Evolutionary conservation across 2,329 filamentous ascomycete species (phyloP).

Genomic region (Lecanoromycetidae sp.): DNA sequence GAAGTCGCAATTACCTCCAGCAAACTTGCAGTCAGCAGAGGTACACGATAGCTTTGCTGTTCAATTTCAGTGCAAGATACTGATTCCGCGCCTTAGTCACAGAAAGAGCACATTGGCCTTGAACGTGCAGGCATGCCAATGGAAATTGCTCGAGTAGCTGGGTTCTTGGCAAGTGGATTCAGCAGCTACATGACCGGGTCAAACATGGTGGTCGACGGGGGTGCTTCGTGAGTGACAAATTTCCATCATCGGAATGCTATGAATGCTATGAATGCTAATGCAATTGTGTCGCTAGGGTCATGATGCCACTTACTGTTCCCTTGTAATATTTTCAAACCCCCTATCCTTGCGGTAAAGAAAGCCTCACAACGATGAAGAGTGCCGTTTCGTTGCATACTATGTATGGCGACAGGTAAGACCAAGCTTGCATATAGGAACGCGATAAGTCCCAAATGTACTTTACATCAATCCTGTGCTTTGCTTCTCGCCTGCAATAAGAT

Average conservation of each 20-base stretch:
- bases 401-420: no score
- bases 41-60: conserved; percentile 19
- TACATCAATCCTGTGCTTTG: no score
- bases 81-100: conserved; percentile 22
- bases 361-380: no score
- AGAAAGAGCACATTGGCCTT: conserved; percentile 43
- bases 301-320: conserved; percentile 14
- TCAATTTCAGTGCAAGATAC: conserved; percentile 11
- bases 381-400: no score
- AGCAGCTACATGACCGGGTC: conserved; percentile 50
- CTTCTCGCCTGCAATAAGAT: no score
- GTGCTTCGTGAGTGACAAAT: conserved; percentile 26
- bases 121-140: conserved; percentile 46
- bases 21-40: conserved; percentile 40
- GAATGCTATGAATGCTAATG: not conserved
- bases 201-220: conserved; percentile 52
- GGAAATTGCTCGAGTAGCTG: conserved; percentile 49
- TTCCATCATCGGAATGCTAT: not conserved
- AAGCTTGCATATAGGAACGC: no score
- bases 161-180: conserved; percentile 52
- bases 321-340: not conserved
- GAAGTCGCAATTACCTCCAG: conserved; percentile 44
- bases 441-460: no score
- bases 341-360: no score
- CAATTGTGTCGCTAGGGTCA: not conserved